These are phyloP conservation scores for Dendrostoma leiphaemia DNA, from an alignment of 2,329 filamentous ascomycete species.

Conservation along the genomic window DNA sequence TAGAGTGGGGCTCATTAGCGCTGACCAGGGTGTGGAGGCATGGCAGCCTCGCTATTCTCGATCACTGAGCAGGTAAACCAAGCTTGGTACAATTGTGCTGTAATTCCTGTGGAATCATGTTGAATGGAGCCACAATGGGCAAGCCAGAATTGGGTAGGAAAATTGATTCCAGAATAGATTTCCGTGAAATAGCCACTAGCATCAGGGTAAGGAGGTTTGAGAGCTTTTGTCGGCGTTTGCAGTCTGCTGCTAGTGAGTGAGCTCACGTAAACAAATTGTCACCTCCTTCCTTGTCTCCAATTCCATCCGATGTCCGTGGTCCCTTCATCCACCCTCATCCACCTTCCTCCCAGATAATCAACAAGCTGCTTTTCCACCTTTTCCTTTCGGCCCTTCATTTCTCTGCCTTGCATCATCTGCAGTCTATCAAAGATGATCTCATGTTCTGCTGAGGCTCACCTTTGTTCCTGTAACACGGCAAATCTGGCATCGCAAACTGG, in stretches of 20 bases:
- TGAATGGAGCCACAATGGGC: too few species aligned
- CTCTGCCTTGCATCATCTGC: not conserved
- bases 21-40: not conserved
- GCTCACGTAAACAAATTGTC: not conserved
- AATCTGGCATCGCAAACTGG: not conserved
- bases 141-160: too few species aligned
- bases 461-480: not conserved
- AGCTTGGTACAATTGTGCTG: too few species aligned
- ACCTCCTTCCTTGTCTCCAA: not conserved
- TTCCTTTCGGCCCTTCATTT: not conserved
- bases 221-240: too few species aligned
- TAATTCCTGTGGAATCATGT: too few species aligned
- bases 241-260: too few species aligned
- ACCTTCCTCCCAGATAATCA: too few species aligned
- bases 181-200: too few species aligned
- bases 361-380: too few species aligned
- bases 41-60: constrained; percentile 8
- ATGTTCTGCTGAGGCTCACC: not conserved
- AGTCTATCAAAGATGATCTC: not conserved
- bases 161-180: too few species aligned
- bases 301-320: not conserved
- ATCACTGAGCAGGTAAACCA: too few species aligned
- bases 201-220: too few species aligned
- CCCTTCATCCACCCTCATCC: not conserved
- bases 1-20: not conserved